Percentiles rank a stretch among this genome's conserved stretches.
phyloP scores from a whole-genome alignment of 2,329 filamentous ascomycete genomes.

The Talaromyces islandicus region DNA sequence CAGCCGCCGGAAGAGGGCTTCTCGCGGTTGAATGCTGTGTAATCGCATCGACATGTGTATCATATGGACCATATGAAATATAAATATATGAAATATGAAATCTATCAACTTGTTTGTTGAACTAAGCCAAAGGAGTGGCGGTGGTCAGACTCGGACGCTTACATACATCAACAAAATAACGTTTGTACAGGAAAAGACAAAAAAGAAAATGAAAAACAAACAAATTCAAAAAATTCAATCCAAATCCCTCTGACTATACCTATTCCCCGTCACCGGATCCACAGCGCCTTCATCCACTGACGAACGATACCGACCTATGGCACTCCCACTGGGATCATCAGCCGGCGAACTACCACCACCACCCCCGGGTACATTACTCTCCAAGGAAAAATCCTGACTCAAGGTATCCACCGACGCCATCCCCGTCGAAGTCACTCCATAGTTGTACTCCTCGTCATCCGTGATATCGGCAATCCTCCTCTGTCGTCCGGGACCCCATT shows the following conservation, averaged over 20 bases:
- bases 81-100: too few relatives aligned
- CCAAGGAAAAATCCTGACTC: slow-evolving; percentile 2
- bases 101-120: not conserved
- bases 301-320: not conserved
- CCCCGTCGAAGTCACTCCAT: slow-evolving; percentile 1
- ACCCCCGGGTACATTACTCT: not conserved
- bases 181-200: not conserved
- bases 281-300: slow-evolving; percentile 9
- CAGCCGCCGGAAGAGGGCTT: slow-evolving; percentile 78
- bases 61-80: too few relatives aligned
- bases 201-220: not conserved
- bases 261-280: slow-evolving; percentile 11
- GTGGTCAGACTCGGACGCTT: not conserved
- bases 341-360: slow-evolving; percentile 3
- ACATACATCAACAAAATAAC: not conserved
- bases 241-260: slow-evolving; percentile 7
- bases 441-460: slow-evolving; percentile 6
- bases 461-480: slow-evolving; percentile 23
- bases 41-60: not conserved
- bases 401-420: not conserved
- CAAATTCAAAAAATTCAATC: not conserved
- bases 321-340: slow-evolving; percentile 2
- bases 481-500: slow-evolving; percentile 15
- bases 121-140: slow-evolving; percentile 8
- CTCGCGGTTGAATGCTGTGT: slow-evolving; percentile 50